A percentile compares a stretch with the other conserved stretches of the same genome.
Conservation (phyloP, 371 early-diverging fungal species). For the Actinomortierella ambigua region DNA sequence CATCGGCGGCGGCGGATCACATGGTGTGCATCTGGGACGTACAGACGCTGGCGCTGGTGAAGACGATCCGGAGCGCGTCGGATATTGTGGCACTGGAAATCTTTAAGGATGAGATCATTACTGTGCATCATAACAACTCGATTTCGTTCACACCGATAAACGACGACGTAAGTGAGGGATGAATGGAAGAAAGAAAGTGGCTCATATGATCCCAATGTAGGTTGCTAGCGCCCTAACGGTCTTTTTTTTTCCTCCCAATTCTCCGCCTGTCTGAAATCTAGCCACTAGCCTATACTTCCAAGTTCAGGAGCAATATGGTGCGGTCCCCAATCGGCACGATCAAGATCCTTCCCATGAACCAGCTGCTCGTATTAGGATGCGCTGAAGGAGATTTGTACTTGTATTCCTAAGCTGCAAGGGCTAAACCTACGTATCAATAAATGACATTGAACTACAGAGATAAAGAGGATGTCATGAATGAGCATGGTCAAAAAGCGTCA, state of each 20-base stretch:
- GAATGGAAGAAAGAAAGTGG: not conserved
- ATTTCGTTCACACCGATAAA: slow-evolving; percentile 70
- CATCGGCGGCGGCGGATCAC: slow-evolving; percentile 70
- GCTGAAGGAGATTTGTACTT: slow-evolving; percentile 68
- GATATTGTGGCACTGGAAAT: slow-evolving; percentile 59
- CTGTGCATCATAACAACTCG: slow-evolving; percentile 66
- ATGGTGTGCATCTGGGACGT: slow-evolving; percentile 69
- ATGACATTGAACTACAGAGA: too few species aligned
- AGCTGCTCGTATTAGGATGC: slow-evolving; percentile 64
- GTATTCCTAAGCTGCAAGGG: slow-evolving; percentile 53
- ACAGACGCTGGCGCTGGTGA: slow-evolving; percentile 56
- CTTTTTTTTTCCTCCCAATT: not conserved
- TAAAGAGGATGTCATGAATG: too few species aligned
- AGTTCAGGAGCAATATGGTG: slow-evolving; percentile 67
- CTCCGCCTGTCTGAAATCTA: slow-evolving; percentile 13
- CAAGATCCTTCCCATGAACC: slow-evolving; percentile 64
- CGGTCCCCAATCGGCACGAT: slow-evolving; percentile 67
- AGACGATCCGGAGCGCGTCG: slow-evolving; percentile 59
- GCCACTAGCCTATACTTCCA: slow-evolving; percentile 69
- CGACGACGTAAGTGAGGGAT: slow-evolving; percentile 58
- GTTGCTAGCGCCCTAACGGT: too few species aligned
- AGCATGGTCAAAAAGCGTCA: too few species aligned
- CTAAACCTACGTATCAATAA: too few species aligned
- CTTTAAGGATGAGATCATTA: slow-evolving; percentile 67
- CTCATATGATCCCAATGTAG: too few species aligned